These are phyloP conservation scores for Coemansia sp. DNA, from an alignment of 192 early-diverging fungal genomes.

Conservation along the genomic window DNA sequence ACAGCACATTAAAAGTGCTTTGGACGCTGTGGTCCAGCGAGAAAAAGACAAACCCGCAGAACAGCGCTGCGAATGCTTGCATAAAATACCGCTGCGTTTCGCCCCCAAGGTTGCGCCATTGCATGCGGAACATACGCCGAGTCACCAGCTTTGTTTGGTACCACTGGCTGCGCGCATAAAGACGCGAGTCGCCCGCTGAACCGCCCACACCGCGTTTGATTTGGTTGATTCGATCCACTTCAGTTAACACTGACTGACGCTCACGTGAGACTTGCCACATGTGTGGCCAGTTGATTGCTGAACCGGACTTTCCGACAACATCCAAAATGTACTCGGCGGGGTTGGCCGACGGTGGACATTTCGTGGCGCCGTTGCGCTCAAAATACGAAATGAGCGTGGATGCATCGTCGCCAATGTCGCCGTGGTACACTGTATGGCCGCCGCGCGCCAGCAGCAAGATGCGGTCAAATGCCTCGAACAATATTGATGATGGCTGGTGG, in stretches of 20 bases:
- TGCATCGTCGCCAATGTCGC: constrained; percentile 71
- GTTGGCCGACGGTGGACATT: constrained; percentile 67
- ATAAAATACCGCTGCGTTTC: constrained; percentile 63
- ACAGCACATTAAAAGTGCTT: constrained; percentile 63
- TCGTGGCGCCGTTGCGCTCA: constrained; percentile 68
- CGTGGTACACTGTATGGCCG: constrained; percentile 79
- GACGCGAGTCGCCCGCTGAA: constrained; percentile 17
- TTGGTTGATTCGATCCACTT: constrained; percentile 50
- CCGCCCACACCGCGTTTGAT: constrained; percentile 16
- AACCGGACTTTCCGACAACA: constrained; percentile 67
- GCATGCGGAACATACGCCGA: constrained; percentile 64
- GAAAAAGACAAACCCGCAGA: constrained; percentile 72
- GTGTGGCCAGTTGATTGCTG: constrained; percentile 55
- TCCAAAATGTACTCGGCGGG: constrained; percentile 87
- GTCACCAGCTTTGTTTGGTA: constrained; percentile 61
- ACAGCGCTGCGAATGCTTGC: constrained; percentile 57
- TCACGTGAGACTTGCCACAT: constrained; percentile 54
- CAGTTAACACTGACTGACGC: constrained; percentile 15
- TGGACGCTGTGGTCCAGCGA: constrained; percentile 54
- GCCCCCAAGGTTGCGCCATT: constrained; percentile 70
- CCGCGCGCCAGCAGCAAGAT: constrained; percentile 77
- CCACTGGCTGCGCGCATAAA: constrained; percentile 31
- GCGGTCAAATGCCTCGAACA: constrained; percentile 86
- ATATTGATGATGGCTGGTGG: constrained; percentile 81
- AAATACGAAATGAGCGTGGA: constrained; percentile 69